A percentile compares a stretch with the other conserved stretches of the same genome.
Conservation (phyloP, 768 basidiomycete species). For the Tulasnella sp. region DNA sequence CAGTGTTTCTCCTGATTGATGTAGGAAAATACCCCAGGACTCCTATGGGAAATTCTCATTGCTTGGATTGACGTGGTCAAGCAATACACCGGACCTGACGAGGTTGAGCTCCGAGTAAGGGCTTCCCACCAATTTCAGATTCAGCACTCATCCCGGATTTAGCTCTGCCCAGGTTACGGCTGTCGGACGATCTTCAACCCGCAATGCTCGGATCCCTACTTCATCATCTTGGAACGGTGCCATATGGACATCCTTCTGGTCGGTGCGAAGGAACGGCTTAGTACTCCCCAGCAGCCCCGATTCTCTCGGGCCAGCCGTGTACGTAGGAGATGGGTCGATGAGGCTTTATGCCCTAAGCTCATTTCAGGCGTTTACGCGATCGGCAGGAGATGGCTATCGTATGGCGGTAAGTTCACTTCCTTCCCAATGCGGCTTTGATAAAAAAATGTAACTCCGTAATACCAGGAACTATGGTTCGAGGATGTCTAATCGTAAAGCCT, state of each 20-base stretch:
- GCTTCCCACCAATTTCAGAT: neutral
- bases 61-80: neutral
- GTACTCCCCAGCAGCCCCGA: neutral
- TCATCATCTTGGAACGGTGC: neutral
- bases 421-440: neutral
- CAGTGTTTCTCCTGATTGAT: neutral
- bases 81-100: neutral
- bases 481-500: neutral
- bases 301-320: neutral
- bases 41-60: neutral
- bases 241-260: neutral
- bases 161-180: neutral
- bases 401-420: neutral
- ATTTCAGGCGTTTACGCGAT: neutral
- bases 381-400: neutral
- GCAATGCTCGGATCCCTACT: neutral
- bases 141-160: neutral
- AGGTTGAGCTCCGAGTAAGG: neutral
- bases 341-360: neutral
- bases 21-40: neutral
- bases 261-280: neutral
- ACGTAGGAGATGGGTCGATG: neutral
- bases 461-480: neutral
- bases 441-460: neutral
- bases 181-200: neutral